Evolutionary conservation across 2,329 filamentous ascomycete species (phyloP).

Genomic region (Colletotrichum cereale): DNA sequence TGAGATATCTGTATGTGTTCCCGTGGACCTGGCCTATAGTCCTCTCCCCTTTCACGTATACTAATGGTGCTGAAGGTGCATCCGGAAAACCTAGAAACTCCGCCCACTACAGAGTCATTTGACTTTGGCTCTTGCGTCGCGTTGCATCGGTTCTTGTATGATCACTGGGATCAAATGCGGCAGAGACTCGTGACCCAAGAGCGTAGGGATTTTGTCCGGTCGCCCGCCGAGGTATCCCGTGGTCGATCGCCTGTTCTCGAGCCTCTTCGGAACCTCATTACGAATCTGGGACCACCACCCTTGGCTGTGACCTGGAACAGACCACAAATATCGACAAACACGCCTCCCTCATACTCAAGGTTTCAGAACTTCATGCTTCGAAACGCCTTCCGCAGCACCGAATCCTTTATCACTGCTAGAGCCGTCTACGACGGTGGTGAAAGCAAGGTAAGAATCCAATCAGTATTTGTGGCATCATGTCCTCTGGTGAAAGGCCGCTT

Average conservation of each 20-base stretch:
- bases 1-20: slow-evolving; percentile 71
- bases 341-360: slow-evolving; percentile 72
- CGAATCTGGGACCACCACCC: slow-evolving; percentile 75
- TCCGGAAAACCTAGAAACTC: slow-evolving; percentile 59
- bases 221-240: slow-evolving; percentile 65
- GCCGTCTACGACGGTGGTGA: slow-evolving; percentile 79
- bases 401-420: slow-evolving; percentile 73
- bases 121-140: slow-evolving; percentile 80
- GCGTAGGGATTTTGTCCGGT: slow-evolving; percentile 67
- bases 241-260: slow-evolving; percentile 70
- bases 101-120: slow-evolving; percentile 63
- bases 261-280: slow-evolving; percentile 71
- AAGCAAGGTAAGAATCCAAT: slow-evolving; percentile 64
- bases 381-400: slow-evolving; percentile 74
- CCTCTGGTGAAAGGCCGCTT: not conserved
- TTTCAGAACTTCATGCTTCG: slow-evolving; percentile 81
- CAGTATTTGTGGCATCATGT: not conserved
- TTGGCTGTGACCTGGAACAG: slow-evolving; percentile 78
- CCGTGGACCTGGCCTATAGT: slow-evolving; percentile 35
- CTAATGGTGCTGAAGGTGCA: slow-evolving; percentile 53
- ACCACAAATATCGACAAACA: slow-evolving; percentile 73
- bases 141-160: slow-evolving; percentile 76
- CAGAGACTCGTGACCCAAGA: slow-evolving; percentile 73
- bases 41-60: not conserved
- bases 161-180: slow-evolving; percentile 78